Evolutionary conservation across 2,329 filamentous ascomycete genomes (phyloP), one percentile per base, ranked within the genome.

Genomic region (Amauroascus niger): DNA sequence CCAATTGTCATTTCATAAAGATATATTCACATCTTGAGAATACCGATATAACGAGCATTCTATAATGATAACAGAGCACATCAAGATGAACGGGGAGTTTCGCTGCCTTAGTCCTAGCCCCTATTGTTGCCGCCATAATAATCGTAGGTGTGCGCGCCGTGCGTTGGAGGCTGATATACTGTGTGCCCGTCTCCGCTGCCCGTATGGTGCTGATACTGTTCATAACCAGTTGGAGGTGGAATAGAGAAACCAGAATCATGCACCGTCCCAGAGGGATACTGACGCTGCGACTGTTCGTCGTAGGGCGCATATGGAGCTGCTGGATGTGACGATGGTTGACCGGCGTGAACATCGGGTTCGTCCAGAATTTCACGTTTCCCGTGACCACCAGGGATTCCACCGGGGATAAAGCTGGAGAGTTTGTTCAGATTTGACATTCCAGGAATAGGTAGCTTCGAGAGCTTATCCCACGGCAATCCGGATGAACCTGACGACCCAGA

Each of bases 391-490:
- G 30, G 45, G 11, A 35, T 48, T 7, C 16, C 35, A 11, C 47
- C 47, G 16, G 39, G 48, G 2, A 67, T 64, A 43, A 68, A 61
- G 6, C 61, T 64, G 39, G 62, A 63, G 6, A 69, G 58, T 48
- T 69, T 71, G 47, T 62, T 62, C 20, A 71, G 37, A 11, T 68
- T 69, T 5, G 68, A 70, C 33, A 71, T 65, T 6, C 70, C 69
- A 1, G 67, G 66, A 43, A 69, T 69, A 22, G 65, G 65, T 8
- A 69, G 61, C 35, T 59, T 63, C 35, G 63, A 63, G n/a, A 69
- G 55, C 37, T 66, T 61, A 18, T 64, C 62, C 60, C 63, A 66
- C 4, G 65, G 64, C 18, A 59, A 62, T 33, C 56, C 67, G 54
- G 48, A 65, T 46, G 60, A 60, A 2, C 63, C 67, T 53, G 46